These are phyloP conservation scores for Jaminaea rosea DNA, from an alignment of 1,284 basidiomycete genomes.

Conservation along the genomic window DNA sequence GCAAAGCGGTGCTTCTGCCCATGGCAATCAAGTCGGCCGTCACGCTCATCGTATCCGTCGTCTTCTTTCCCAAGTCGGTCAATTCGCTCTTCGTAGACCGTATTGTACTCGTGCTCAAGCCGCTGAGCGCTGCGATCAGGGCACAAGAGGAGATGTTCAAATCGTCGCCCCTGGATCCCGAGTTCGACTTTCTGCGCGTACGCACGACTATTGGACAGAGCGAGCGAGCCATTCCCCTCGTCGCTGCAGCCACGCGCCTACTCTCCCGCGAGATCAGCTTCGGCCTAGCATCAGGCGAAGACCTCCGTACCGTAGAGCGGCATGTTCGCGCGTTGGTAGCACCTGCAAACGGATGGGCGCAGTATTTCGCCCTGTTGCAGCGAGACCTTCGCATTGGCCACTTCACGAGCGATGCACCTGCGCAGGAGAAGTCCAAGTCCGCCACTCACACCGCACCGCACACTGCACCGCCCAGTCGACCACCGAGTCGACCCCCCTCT, in stretches of 20 bases:
- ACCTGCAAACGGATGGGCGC: slow-evolving; percentile 59
- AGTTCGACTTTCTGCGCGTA: slow-evolving; percentile 44
- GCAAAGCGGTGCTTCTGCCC: slow-evolving; percentile 56
- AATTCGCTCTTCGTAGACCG: slow-evolving; percentile 58
- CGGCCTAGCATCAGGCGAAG: slow-evolving; percentile 57
- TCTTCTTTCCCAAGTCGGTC: slow-evolving; percentile 62
- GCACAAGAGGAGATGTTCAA: slow-evolving; percentile 54
- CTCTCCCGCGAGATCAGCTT: slow-evolving; percentile 61
- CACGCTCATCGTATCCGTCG: slow-evolving; percentile 53
- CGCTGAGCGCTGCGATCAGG: slow-evolving; percentile 52
- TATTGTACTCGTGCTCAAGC: slow-evolving; percentile 54
- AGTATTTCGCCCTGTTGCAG: slow-evolving; percentile 50
- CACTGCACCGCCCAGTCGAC: not conserved
- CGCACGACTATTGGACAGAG: slow-evolving; percentile 49
- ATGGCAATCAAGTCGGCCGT: slow-evolving; percentile 59
- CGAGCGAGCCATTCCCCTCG: slow-evolving; percentile 55
- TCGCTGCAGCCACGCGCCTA: slow-evolving; percentile 56
- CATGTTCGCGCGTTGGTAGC: slow-evolving; percentile 40
- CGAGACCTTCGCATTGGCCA: slow-evolving; percentile 20
- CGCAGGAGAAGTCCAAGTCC: not conserved
- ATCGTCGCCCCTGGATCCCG: slow-evolving; percentile 52
- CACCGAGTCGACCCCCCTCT: not conserved
- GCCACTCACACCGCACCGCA: too few species aligned
- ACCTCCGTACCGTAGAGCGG: slow-evolving; percentile 56
- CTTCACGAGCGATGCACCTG: slow-evolving; percentile 15